These are phyloP conservation scores for Globisporangium viniferum DNA, from an alignment of 352 stramenopile species.

Conservation along the genomic window DNA sequence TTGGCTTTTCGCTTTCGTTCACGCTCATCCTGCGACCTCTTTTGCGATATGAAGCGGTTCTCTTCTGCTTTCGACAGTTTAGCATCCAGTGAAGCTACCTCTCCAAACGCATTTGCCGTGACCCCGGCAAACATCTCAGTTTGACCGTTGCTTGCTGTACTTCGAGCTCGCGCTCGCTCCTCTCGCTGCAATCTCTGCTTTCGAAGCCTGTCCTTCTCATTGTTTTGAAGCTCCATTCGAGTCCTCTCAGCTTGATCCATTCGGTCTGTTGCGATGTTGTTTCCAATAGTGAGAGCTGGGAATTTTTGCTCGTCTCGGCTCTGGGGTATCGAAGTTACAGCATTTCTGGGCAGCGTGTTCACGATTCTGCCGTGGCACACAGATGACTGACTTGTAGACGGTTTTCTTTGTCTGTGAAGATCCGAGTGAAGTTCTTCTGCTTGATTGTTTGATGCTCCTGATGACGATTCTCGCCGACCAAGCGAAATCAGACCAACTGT, in stretches of 20 bases:
- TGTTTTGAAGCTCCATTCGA: constrained; percentile 33
- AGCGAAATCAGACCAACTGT: constrained; percentile 5
- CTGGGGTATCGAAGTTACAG: constrained; percentile 2
- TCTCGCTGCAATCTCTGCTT: constrained; percentile 42
- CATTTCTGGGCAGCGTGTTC: neutral
- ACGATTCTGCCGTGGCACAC: neutral
- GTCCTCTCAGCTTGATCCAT: constrained; percentile 41
- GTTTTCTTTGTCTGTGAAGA: constrained; percentile 5
- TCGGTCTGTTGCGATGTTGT: constrained; percentile 21
- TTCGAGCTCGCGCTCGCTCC: constrained; percentile 29
- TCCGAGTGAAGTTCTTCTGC: neutral
- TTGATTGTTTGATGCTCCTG: constrained; percentile 6
- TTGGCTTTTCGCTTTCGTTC: constrained; percentile 16
- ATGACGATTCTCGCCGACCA: neutral
- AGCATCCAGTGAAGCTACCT: constrained; percentile 1
- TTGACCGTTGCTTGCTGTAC: constrained; percentile 18
- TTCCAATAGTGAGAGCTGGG: constrained; percentile 13
- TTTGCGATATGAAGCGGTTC: constrained; percentile 10
- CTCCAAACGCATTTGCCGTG: neutral
- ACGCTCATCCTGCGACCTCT: constrained; percentile 12
- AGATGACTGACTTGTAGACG: constrained; percentile 7
- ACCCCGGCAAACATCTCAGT: constrained; percentile 3
- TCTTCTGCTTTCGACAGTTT: constrained; percentile 11
- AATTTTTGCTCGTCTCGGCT: neutral
- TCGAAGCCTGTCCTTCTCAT: constrained; percentile 41